These are phyloP conservation scores for Pelagomonas calceolata DNA, from an alignment of 108 stramenopile genomes.

Conservation along the genomic window DNA sequence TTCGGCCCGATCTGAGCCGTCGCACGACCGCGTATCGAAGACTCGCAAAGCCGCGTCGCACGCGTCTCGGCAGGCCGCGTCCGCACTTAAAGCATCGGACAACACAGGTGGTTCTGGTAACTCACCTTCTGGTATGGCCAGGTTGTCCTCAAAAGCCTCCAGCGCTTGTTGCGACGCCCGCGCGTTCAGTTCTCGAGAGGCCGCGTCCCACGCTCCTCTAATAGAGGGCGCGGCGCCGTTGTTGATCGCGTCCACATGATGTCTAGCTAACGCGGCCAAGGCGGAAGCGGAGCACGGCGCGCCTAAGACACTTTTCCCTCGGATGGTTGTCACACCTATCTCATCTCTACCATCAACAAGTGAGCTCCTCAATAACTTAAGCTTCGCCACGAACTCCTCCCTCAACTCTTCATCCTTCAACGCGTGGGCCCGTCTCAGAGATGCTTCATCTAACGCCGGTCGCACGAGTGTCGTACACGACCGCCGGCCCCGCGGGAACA, in stretches of 20 bases:
- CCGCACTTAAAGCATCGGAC: too few species aligned
- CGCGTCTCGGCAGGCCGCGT: too few species aligned
- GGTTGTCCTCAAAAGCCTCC: neutral
- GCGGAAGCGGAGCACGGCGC: slow-evolving; percentile 5
- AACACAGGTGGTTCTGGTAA: too few species aligned
- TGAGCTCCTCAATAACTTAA: neutral
- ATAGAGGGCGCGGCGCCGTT: slow-evolving; percentile 14
- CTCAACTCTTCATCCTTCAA: slow-evolving; percentile 6
- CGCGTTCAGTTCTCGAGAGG: neutral
- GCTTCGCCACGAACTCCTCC: slow-evolving; percentile 10
- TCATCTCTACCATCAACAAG: neutral
- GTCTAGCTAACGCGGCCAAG: slow-evolving; percentile 7
- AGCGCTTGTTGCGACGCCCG: neutral
- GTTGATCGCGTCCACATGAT: slow-evolving; percentile 16
- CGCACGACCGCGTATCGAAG: too few species aligned
- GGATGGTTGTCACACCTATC: too few species aligned
- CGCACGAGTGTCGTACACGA: slow-evolving; percentile 20
- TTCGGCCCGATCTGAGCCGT: too few species aligned
- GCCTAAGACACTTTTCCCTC: slow-evolving; percentile 16
- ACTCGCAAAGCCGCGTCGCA: neutral
- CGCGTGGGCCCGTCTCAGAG: slow-evolving; percentile 2
- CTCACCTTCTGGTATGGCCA: too few species aligned
- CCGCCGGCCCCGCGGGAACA: slow-evolving; percentile 10
- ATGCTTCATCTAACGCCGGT: slow-evolving; percentile 13
- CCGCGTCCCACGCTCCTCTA: slow-evolving; percentile 16